Percentiles rank a stretch among this genome's conserved stretches.
Evolutionary conservation across 164 flowering plant genomes (phyloP).

Genomic region (Stephania japonica): DNA sequence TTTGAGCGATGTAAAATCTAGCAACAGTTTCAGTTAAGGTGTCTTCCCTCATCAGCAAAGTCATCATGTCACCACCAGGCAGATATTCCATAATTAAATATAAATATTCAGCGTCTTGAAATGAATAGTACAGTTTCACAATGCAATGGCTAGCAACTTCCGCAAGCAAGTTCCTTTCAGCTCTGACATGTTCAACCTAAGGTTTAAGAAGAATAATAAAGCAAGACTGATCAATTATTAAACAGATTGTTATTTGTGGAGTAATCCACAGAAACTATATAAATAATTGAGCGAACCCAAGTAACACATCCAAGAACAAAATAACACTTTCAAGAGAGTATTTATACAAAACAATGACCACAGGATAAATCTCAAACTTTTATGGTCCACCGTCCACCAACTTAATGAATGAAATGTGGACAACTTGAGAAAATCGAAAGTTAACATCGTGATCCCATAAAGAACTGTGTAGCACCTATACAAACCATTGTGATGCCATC

Average conservation of each 20-base stretch:
- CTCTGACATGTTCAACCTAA: slow-evolving; percentile 95
- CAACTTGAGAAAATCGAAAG: too few species aligned
- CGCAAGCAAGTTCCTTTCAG: slow-evolving; percentile 94
- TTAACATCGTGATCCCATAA: too few species aligned
- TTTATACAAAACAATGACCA: background rate
- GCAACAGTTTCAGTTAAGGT: slow-evolving; percentile 89
- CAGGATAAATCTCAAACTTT: too few species aligned
- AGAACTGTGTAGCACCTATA: too few species aligned
- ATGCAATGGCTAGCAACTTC: slow-evolving; percentile 94
- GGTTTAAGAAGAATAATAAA: background rate
- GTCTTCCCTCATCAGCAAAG: slow-evolving; percentile 92
- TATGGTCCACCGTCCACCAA: too few species aligned
- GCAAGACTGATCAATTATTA: background rate
- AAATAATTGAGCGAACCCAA: background rate
- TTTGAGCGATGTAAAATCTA: slow-evolving; percentile 89
- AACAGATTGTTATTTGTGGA: background rate
- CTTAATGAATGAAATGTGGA: too few species aligned
- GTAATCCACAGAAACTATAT: background rate
- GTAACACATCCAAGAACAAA: background rate
- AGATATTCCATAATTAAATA: slow-evolving; percentile 96
- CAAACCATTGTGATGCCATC: too few species aligned
- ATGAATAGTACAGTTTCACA: slow-evolving; percentile 90
- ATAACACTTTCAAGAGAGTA: background rate
- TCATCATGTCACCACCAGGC: slow-evolving; percentile 99
- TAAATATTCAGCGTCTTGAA: slow-evolving; percentile 88